These are phyloP conservation scores for Phytopythium cucurbitacearum DNA, from an alignment of 352 stramenopile species.

Conservation along the genomic window DNA sequence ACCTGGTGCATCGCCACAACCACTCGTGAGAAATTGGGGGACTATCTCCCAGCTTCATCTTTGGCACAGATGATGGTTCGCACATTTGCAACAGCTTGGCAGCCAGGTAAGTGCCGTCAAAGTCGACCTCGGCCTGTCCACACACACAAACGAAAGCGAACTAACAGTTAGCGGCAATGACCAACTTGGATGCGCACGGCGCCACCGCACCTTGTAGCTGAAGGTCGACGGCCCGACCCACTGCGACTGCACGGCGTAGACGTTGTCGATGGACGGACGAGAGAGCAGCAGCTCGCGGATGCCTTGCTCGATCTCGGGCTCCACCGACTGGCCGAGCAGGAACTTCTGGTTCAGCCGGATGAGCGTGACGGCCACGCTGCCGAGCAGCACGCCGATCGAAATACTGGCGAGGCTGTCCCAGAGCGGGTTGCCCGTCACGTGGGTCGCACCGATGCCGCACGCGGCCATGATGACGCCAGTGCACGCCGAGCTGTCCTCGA, in stretches of 20 bases:
- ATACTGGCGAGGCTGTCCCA: slow-evolving; percentile 96
- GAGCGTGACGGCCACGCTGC: slow-evolving; percentile 90
- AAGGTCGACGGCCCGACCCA: slow-evolving; percentile 98
- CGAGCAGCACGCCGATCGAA: slow-evolving; percentile 92
- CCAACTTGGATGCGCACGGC: too few species aligned
- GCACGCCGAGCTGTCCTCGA: slow-evolving; percentile 97
- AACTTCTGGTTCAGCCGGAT: slow-evolving; percentile 95
- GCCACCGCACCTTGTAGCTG: slow-evolving; percentile 90
- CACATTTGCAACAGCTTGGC: slow-evolving; percentile 91
- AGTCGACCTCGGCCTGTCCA: slow-evolving; percentile 94
- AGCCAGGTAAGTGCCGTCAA: slow-evolving; percentile 97
- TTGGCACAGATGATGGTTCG: slow-evolving; percentile 4
- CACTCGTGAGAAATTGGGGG: slow-evolving; percentile 9
- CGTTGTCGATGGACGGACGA: slow-evolving; percentile 91
- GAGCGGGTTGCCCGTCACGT: slow-evolving; percentile 91
- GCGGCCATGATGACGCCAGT: slow-evolving; percentile 95
- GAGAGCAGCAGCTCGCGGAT: slow-evolving; percentile 76
- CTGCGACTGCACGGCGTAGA: slow-evolving; percentile 95
- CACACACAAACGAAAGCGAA: slow-evolving; percentile 7
- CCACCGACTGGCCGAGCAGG: slow-evolving; percentile 95
- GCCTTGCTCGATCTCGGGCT: slow-evolving; percentile 87
- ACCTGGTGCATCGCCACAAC: slow-evolving; percentile 34
- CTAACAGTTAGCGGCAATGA: neutral
- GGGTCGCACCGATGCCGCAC: slow-evolving; percentile 89
- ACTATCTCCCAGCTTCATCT: neutral